These are phyloP conservation scores for Lotmaria passim DNA, from an alignment of 208 protist genomes.

Conservation along the genomic window DNA sequence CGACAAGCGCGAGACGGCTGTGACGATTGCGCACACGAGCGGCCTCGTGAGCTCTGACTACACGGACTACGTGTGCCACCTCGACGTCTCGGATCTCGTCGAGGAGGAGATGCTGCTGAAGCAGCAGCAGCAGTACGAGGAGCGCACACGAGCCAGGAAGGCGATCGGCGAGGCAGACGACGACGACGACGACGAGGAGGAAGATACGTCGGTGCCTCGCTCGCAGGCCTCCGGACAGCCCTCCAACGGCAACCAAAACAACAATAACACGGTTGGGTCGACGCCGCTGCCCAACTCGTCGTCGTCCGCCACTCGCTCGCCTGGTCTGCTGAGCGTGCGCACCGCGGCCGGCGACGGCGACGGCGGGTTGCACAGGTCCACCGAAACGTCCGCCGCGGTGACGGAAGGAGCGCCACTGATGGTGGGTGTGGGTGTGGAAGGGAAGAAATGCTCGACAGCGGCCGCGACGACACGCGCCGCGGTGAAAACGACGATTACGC, in stretches of 20 bases:
- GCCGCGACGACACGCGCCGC: neutral
- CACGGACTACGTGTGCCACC: slow-evolving; percentile 44
- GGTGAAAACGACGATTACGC: neutral
- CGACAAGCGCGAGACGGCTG: slow-evolving; percentile 98
- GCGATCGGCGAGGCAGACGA: neutral
- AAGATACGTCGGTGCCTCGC: neutral
- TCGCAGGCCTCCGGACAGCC: neutral
- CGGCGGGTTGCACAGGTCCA: neutral
- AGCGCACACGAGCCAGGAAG: slow-evolving; percentile 5
- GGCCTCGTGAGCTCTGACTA: slow-evolving; percentile 38
- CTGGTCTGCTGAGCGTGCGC: slow-evolving; percentile 7
- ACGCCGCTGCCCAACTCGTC: slow-evolving; percentile 9
- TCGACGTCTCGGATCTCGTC: slow-evolving; percentile 49
- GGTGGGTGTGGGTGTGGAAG: no score
- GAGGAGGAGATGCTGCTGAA: slow-evolving; percentile 38
- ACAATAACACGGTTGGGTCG: neutral
- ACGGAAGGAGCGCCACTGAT: neutral
- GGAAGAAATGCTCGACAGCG: no score
- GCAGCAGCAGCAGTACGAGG: slow-evolving; percentile 21
- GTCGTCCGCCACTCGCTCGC: slow-evolving; percentile 17
- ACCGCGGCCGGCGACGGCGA: slow-evolving; percentile 3
- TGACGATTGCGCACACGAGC: slow-evolving; percentile 93
- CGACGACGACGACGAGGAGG: slow-evolving; percentile 11
- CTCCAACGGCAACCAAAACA: neutral
- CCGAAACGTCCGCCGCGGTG: neutral